phyloP scores from a whole-genome alignment of 208 protist species.

The Wallacemonas rigidus region DNA sequence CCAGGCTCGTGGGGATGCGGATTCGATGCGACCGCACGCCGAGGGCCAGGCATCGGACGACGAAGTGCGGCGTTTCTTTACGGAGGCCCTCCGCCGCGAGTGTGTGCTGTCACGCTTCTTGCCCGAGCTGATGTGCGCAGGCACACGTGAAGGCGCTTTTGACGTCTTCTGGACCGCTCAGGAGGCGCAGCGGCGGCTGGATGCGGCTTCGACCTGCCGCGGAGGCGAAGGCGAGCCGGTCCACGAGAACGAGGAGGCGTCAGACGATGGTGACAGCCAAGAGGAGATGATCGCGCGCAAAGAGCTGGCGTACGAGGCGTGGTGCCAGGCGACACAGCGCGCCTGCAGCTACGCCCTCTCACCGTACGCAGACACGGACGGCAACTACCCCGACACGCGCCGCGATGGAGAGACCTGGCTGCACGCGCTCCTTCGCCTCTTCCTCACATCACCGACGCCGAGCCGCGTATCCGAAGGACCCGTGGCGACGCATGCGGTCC shows the following conservation, averaged over 20 bases:
- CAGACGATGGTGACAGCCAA: neutral
- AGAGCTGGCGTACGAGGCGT: slow-evolving; percentile 36
- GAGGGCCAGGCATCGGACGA: neutral
- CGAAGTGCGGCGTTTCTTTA: neutral
- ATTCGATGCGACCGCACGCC: neutral
- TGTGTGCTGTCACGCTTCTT: slow-evolving; percentile 4
- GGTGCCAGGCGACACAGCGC: slow-evolving; percentile 42
- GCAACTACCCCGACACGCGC: slow-evolving; percentile 40
- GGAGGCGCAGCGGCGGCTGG: slow-evolving; percentile 1
- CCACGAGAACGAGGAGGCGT: slow-evolving; percentile 2
- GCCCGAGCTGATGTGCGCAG: neutral
- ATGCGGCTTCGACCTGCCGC: neutral
- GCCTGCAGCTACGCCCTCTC: slow-evolving; percentile 67
- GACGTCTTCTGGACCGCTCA: slow-evolving; percentile 14
- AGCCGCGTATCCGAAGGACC: neutral
- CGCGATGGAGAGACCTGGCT: slow-evolving; percentile 44
- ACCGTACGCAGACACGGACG: slow-evolving; percentile 62
- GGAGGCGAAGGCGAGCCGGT: neutral
- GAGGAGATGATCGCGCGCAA: neutral
- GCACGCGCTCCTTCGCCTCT: slow-evolving; percentile 41
- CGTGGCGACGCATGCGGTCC: neutral
- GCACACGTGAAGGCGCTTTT: neutral
- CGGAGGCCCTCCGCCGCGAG: neutral
- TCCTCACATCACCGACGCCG: slow-evolving; percentile 21
- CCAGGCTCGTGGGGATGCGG: neutral